Evolutionary conservation across 352 stramenopile species (phyloP).

Genomic region (Pythium utonaiense): DNA sequence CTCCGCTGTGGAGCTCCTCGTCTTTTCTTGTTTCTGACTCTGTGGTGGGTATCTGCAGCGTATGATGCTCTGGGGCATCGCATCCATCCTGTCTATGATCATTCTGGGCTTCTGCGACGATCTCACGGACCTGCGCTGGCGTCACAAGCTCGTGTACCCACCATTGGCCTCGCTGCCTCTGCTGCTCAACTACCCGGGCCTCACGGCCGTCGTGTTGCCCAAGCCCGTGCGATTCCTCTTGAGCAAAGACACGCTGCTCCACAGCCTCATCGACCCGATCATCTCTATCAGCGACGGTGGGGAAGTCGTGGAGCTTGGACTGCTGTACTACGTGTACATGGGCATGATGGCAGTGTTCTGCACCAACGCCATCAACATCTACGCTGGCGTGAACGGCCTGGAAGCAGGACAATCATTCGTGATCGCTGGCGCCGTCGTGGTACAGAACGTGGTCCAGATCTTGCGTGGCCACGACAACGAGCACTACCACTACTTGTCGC

Average conservation of each 20-base stretch:
- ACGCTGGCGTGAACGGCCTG: constrained; percentile 98
- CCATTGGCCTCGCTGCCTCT: constrained; percentile 95
- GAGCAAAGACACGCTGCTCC: constrained; percentile 48
- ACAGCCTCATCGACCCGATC: constrained; percentile 57
- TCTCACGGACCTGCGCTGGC: constrained; percentile 93
- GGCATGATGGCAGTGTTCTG: constrained; percentile 98
- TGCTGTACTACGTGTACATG: constrained; percentile 98
- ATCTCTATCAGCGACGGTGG: constrained; percentile 75
- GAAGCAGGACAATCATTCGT: constrained; percentile 94
- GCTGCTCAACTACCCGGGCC: constrained; percentile 95
- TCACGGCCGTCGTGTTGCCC: constrained; percentile 93
- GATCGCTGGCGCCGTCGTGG: constrained; percentile 91
- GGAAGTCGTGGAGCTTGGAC: constrained; percentile 90
- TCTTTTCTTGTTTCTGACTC: background rate
- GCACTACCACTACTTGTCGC: constrained; percentile 93
- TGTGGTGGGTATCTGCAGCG: constrained; percentile 26
- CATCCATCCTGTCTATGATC: constrained; percentile 90
- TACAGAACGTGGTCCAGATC: constrained; percentile 96
- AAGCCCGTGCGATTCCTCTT: constrained; percentile 82
- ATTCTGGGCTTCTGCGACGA: constrained; percentile 94
- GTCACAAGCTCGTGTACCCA: constrained; percentile 97
- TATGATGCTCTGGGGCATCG: constrained; percentile 81
- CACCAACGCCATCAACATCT: constrained; percentile 99
- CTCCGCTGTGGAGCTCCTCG: background rate
- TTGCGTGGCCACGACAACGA: constrained; percentile 74